Evolutionary conservation across 805 yeast species (phyloP).

Genomic region (Hanseniaspora clermontiae): DNA sequence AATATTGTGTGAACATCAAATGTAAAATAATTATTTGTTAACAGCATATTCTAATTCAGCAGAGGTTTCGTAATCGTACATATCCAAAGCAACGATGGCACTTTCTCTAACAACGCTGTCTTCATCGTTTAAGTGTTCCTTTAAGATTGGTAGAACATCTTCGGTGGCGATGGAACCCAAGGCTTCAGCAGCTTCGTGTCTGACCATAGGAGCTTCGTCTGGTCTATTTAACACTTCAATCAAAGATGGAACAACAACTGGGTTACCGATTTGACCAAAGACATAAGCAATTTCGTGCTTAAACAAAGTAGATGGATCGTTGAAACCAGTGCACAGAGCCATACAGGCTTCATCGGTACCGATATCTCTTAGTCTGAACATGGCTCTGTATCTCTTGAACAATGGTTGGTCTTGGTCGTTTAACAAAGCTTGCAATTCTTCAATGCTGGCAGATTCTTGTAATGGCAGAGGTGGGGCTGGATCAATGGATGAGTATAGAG

Average conservation of each 20-base stretch:
- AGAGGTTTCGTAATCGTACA: slow-evolving; percentile 92
- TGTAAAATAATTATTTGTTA: not conserved
- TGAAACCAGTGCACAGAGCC: slow-evolving; percentile 83
- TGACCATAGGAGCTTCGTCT: slow-evolving; percentile 91
- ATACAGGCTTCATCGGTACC: slow-evolving; percentile 86
- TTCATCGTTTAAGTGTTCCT: slow-evolving; percentile 62
- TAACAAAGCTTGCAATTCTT: slow-evolving; percentile 51
- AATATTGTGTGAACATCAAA: not conserved
- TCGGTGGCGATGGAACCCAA: slow-evolving; percentile 93
- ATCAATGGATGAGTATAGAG: slow-evolving; percentile 77
- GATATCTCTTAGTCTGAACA: slow-evolving; percentile 93
- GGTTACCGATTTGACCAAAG: slow-evolving; percentile 92
- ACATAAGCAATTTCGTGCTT: slow-evolving; percentile 97
- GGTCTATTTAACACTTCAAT: slow-evolving; percentile 66
- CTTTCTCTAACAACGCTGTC: slow-evolving; percentile 91
- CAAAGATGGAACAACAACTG: slow-evolving; percentile 79
- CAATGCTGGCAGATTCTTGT: slow-evolving; percentile 45
- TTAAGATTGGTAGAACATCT: slow-evolving; percentile 80
- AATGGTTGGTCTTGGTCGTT: slow-evolving; percentile 68
- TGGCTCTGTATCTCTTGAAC: slow-evolving; percentile 92
- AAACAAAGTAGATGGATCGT: slow-evolving; percentile 83
- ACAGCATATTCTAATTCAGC: slow-evolving; percentile 62
- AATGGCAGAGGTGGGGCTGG: slow-evolving; percentile 97
- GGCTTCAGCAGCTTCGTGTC: slow-evolving; percentile 99
- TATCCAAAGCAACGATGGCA: slow-evolving; percentile 92